A percentile compares a stretch with the other conserved stretches of the same genome.
Conservation (phyloP, 495 filamentous ascomycete species). For the Parachaetomium inaequale region DNA sequence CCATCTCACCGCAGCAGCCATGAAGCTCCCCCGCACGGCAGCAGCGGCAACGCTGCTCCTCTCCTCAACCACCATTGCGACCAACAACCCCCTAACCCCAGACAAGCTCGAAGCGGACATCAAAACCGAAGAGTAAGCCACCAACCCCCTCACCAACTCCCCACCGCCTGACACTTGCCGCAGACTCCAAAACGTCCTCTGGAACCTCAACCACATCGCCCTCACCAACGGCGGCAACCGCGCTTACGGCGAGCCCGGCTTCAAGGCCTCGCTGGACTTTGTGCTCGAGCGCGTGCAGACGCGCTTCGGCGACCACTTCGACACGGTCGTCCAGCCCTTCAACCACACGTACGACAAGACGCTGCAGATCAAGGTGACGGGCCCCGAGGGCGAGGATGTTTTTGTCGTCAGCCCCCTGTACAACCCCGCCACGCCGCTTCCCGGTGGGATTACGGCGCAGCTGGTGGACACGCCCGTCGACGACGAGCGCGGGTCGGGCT, state of each 20-base stretch:
- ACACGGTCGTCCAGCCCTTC: constrained; percentile 56
- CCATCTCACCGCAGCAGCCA: constrained; percentile 22
- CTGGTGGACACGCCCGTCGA: constrained; percentile 31
- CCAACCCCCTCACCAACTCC: constrained; percentile 13
- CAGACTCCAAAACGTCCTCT: constrained; percentile 35
- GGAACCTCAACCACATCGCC: constrained; percentile 44
- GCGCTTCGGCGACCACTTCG: constrained; percentile 29
- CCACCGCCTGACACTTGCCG: not conserved
- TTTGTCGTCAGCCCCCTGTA: constrained; percentile 33
- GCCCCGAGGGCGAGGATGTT: constrained; percentile 28
- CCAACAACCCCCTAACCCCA: constrained; percentile 23
- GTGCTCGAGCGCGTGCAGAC: constrained; percentile 45
- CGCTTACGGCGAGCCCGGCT: constrained; percentile 58
- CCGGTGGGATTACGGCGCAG: constrained; percentile 21
- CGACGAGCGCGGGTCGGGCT: constrained; percentile 36
- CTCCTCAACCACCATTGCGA: constrained; percentile 19
- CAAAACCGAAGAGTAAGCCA: constrained; percentile 27
- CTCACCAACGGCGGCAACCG: constrained; percentile 42
- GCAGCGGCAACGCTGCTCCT: constrained; percentile 16
- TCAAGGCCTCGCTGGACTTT: constrained; percentile 61
- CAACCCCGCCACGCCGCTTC: constrained; percentile 25
- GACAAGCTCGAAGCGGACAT: constrained; percentile 33
- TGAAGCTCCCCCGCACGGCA: constrained; percentile 17
- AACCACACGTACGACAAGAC: constrained; percentile 34
- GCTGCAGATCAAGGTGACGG: constrained; percentile 26